Percentiles rank a stretch among this genome's conserved stretches.
These are phyloP conservation scores for Beauveria sp. DNA, from an alignment of 2,329 filamentous ascomycete species.

Conservation along the genomic window DNA sequence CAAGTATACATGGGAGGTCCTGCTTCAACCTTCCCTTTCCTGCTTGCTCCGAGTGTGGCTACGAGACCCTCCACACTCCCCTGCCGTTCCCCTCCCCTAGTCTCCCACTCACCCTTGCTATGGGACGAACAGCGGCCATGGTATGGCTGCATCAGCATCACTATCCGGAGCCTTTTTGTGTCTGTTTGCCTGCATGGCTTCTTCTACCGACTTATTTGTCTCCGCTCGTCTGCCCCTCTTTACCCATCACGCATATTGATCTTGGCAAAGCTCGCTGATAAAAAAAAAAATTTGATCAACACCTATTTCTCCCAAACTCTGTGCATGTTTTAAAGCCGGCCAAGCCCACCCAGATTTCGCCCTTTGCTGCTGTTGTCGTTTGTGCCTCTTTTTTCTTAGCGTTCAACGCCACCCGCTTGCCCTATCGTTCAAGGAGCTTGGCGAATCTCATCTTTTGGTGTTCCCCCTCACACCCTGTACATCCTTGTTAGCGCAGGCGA, in stretches of 20 bases:
- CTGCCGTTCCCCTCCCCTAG: neutral
- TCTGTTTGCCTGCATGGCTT: neutral
- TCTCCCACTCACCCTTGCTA: neutral
- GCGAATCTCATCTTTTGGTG: neutral
- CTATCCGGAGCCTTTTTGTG: too few species aligned
- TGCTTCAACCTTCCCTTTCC: neutral
- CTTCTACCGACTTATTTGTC: neutral
- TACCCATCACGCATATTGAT: neutral
- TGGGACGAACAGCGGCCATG: neutral
- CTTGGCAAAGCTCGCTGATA: neutral
- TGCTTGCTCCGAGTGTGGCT: slow-evolving; percentile 2
- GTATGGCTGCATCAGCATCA: neutral
- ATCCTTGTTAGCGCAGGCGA: neutral
- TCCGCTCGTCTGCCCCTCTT: neutral
- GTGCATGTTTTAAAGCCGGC: neutral
- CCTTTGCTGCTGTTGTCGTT: neutral
- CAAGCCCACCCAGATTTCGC: neutral
- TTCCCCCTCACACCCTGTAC: too few species aligned
- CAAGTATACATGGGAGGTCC: neutral
- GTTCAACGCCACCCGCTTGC: neutral
- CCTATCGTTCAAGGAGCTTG: neutral
- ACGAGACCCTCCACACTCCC: neutral
- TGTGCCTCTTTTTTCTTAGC: neutral
- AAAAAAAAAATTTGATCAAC: neutral
- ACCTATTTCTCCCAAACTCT: neutral